Conservation (phyloP, 495 filamentous ascomycete genomes). For the Margaritispora aquatica region DNA sequence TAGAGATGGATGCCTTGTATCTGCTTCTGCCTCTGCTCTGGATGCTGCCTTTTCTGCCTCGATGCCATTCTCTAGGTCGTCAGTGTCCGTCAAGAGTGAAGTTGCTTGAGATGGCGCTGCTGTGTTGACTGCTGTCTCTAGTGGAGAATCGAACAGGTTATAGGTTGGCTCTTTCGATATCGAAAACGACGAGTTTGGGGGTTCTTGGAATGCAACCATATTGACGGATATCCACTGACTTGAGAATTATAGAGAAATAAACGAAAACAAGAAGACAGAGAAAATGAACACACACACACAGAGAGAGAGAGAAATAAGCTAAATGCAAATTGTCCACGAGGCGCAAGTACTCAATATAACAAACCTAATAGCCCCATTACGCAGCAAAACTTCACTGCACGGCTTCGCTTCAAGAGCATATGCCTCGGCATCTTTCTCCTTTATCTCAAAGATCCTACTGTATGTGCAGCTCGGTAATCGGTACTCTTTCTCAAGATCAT, state of each 20-base stretch:
- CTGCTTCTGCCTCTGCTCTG: neutral
- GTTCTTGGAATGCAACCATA: conserved; percentile 1
- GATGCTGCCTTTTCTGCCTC: neutral
- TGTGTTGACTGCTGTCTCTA: conserved; percentile 9
- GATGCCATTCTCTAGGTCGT: neutral
- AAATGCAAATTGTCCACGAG: neutral
- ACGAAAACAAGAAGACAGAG: neutral
- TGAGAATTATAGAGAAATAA: neutral
- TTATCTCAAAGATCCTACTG: neutral
- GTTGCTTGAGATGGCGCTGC: neutral
- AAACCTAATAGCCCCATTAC: neutral
- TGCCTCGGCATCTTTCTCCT: neutral
- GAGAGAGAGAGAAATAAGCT: too few species aligned
- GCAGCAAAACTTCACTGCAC: neutral
- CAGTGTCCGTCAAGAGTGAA: neutral
- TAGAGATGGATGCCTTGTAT: neutral
- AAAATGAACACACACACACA: neutral
- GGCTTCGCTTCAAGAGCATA: neutral
- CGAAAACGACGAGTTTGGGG: neutral
- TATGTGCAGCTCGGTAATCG: neutral
- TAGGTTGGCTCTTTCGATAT: neutral
- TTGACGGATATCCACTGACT: neutral
- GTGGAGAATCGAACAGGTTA: conserved; percentile 30
- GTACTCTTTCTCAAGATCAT: too few species aligned
- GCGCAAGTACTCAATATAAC: neutral